A percentile compares a stretch with the other conserved stretches of the same genome.
Conservation (phyloP, 2,329 filamentous ascomycete species). For the Cryphonectria radicalis region DNA sequence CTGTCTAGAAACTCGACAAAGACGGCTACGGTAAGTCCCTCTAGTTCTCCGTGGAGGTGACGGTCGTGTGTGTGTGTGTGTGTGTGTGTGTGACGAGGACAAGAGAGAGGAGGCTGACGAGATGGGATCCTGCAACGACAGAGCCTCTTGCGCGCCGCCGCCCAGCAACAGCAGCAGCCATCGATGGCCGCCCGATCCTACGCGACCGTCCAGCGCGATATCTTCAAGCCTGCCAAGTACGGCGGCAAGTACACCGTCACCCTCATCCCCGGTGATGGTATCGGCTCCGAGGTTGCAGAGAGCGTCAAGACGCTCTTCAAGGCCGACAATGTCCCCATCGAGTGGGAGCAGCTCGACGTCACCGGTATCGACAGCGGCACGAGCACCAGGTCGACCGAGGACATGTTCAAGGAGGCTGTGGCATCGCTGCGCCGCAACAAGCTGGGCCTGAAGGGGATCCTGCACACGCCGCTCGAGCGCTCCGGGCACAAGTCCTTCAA, state of each 20-base stretch:
- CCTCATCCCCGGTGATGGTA: conserved; percentile 97
- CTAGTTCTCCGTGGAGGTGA: neutral
- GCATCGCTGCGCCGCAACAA: conserved; percentile 97
- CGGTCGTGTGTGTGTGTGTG: neutral
- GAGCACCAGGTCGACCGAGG: conserved; percentile 77
- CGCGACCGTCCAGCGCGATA: conserved; percentile 88
- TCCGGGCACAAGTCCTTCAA: conserved; percentile 99
- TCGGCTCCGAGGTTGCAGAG: conserved; percentile 95
- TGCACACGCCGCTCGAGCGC: conserved; percentile 95
- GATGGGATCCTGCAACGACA: conserved; percentile 35
- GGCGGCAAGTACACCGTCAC: conserved; percentile 99
- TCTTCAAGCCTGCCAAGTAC: conserved; percentile 99
- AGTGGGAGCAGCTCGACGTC: conserved; percentile 97
- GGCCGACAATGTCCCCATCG: conserved; percentile 93
- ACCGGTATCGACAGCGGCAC: conserved; percentile 81
- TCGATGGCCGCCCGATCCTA: conserved; percentile 57
- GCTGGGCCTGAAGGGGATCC: conserved; percentile 97
- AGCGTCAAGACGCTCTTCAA: conserved; percentile 98
- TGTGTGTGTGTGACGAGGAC: neutral
- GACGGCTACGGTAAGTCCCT: conserved; percentile 59
- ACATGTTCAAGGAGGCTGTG: conserved; percentile 93
- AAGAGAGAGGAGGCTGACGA: conserved; percentile 13
- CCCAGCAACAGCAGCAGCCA: conserved; percentile 50
- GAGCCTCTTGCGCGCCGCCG: conserved; percentile 57
- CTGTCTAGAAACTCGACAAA: conserved; percentile 61